Evolutionary conservation across 169 alveolate genomes (phyloP).

Genomic region (Eimeria brunetti): DNA sequence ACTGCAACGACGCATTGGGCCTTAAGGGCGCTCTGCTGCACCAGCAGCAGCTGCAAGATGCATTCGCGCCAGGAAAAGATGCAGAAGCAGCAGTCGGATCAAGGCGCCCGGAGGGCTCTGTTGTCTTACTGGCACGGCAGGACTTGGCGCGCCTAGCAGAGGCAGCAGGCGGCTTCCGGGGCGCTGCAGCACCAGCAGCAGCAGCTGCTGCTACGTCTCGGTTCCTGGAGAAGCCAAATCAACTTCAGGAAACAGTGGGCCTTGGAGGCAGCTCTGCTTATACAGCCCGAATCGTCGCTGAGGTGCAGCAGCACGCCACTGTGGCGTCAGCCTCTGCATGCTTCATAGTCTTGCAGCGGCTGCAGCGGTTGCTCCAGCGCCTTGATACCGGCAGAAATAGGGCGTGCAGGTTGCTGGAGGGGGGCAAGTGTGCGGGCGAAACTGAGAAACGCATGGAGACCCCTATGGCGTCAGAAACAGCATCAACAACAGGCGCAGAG

Average conservation of each 20-base stretch:
- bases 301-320: conserved; percentile 78
- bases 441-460: neutral
- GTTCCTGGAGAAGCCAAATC: no score
- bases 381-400: neutral
- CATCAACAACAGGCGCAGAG: neutral
- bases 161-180: conserved; percentile 55
- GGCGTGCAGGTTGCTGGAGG: conserved; percentile 21
- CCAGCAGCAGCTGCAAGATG: conserved; percentile 51
- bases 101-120: neutral
- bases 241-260: neutral
- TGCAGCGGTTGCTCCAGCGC: conserved; percentile 72
- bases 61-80: neutral
- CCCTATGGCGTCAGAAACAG: neutral
- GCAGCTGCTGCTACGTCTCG: neutral
- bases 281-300: conserved; percentile 23
- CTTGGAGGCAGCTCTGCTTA: neutral
- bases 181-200: conserved; percentile 24
- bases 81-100: neutral
- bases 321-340: conserved; percentile 55
- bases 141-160: conserved; percentile 43
- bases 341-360: conserved; percentile 60
- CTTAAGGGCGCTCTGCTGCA: neutral
- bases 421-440: neutral
- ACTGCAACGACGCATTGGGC: conserved; percentile 66
- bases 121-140: neutral